Evolutionary conservation across 2,329 filamentous ascomycete species (phyloP).

Genomic region (Fusarium pseudonygamai): DNA sequence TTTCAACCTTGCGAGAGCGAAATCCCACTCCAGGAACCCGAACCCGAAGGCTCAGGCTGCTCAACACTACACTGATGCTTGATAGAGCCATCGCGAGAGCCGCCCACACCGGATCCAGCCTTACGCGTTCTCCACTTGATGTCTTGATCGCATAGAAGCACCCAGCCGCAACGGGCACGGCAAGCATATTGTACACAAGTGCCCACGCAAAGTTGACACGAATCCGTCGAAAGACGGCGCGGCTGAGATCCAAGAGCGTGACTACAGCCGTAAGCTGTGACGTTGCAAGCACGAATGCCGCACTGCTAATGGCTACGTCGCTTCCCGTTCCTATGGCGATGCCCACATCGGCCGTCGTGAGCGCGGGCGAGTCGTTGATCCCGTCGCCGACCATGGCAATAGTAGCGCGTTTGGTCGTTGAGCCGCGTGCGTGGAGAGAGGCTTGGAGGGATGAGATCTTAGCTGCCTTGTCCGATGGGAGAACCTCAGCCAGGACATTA

Average conservation of each 20-base stretch:
- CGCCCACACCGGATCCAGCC: slow-evolving; percentile 84
- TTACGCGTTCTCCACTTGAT: slow-evolving; percentile 62
- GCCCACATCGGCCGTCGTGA: slow-evolving; percentile 82
- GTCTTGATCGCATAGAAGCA: slow-evolving; percentile 71
- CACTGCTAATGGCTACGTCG: slow-evolving; percentile 83
- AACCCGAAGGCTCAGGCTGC: slow-evolving; percentile 76
- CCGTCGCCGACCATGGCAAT: slow-evolving; percentile 91
- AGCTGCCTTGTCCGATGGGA: slow-evolving; percentile 83
- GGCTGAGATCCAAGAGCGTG: slow-evolving; percentile 76
- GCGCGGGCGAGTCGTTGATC: slow-evolving; percentile 87
- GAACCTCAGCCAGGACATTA: slow-evolving; percentile 87
- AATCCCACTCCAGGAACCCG: slow-evolving; percentile 57
- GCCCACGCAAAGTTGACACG: slow-evolving; percentile 90
- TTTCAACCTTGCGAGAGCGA: slow-evolving; percentile 39
- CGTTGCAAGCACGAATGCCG: slow-evolving; percentile 83
- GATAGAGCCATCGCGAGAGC: slow-evolving; percentile 92
- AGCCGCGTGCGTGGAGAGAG: slow-evolving; percentile 53
- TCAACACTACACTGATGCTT: slow-evolving; percentile 87
- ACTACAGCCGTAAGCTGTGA: slow-evolving; percentile 75
- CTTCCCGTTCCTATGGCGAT: slow-evolving; percentile 86
- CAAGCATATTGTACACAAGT: slow-evolving; percentile 80
- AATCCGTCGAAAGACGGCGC: slow-evolving; percentile 78
- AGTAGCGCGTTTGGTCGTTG: slow-evolving; percentile 54
- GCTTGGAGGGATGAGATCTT: slow-evolving; percentile 72
- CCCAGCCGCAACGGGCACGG: slow-evolving; percentile 83